phyloP scores from a whole-genome alignment of 1,284 basidiomycete species.

The Sparassis latifolia region DNA sequence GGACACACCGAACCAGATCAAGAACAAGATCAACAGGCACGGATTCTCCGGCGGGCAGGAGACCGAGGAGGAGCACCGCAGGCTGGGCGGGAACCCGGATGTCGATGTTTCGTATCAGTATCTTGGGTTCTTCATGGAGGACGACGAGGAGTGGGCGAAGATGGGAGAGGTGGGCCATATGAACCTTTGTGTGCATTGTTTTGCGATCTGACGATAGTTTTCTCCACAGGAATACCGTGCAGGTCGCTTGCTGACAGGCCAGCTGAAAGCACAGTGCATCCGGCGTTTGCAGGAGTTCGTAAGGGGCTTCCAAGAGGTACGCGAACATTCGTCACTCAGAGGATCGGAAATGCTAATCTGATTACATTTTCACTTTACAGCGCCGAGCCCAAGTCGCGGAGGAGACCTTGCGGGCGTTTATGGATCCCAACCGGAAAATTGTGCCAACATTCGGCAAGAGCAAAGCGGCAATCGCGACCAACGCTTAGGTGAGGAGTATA shows the following conservation, averaged over 20 bases:
- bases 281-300: conserved; percentile 81
- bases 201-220: neutral
- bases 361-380: conserved; percentile 33
- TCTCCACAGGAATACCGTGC: conserved; percentile 78
- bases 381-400: conserved; percentile 80
- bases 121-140: conserved; percentile 93
- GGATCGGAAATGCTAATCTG: neutral
- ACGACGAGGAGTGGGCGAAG: conserved; percentile 80
- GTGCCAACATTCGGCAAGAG: conserved; percentile 40
- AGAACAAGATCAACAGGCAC: conserved; percentile 96
- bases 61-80: conserved; percentile 90
- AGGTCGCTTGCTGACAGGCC: conserved; percentile 84
- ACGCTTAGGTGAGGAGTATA: too few species aligned
- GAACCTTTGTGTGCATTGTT: neutral
- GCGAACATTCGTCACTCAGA: conserved; percentile 13
- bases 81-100: conserved; percentile 87
- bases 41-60: conserved; percentile 89
- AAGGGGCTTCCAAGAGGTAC: conserved; percentile 83
- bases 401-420: conserved; percentile 72
- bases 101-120: conserved; percentile 98
- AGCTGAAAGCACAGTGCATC: conserved; percentile 92
- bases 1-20: conserved; percentile 90
- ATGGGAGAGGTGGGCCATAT: conserved; percentile 61
- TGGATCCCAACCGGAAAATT: conserved; percentile 82
- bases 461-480: conserved; percentile 1